phyloP scores from a whole-genome alignment of 1,284 basidiomycete species.

The Agroathelia rolfsii region DNA sequence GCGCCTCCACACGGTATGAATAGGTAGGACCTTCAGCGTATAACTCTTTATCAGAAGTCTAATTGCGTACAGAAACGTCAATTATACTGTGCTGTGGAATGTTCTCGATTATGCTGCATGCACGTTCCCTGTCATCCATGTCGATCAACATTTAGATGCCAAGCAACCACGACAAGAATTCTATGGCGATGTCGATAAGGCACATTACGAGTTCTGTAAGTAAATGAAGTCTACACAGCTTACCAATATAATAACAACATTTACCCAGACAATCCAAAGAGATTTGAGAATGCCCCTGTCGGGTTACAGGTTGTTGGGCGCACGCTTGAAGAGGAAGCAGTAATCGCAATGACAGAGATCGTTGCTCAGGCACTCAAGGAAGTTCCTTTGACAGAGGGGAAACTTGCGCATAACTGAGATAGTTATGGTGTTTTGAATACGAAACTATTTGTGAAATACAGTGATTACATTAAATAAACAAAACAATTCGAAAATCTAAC shows the following conservation, averaged over 20 bases:
- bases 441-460: too few relatives aligned
- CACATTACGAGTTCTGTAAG: slow-evolving; percentile 48
- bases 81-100: slow-evolving; percentile 62
- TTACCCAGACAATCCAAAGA: slow-evolving; percentile 43
- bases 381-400: too few relatives aligned
- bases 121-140: slow-evolving; percentile 58
- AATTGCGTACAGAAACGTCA: slow-evolving; percentile 23
- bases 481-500: too few relatives aligned
- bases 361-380: slow-evolving; percentile 37
- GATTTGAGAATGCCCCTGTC: slow-evolving; percentile 52
- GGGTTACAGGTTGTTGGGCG: slow-evolving; percentile 61
- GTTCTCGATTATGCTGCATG: slow-evolving; percentile 56
- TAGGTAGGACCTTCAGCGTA: slow-evolving; percentile 23
- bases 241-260: slow-evolving; percentile 5
- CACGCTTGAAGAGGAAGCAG: slow-evolving; percentile 66
- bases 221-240: slow-evolving; percentile 11
- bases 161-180: slow-evolving; percentile 33
- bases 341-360: slow-evolving; percentile 53
- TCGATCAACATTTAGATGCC: slow-evolving; percentile 39
- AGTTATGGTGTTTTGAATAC: too few relatives aligned
- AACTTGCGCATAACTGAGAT: not conserved
- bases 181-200: slow-evolving; percentile 35
- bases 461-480: too few relatives aligned
- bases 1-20: slow-evolving; percentile 47
- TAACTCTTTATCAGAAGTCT: slow-evolving; percentile 1